Evolutionary conservation across 768 basidiomycete genomes (phyloP).

Genomic region (Lyophyllum shimeji): DNA sequence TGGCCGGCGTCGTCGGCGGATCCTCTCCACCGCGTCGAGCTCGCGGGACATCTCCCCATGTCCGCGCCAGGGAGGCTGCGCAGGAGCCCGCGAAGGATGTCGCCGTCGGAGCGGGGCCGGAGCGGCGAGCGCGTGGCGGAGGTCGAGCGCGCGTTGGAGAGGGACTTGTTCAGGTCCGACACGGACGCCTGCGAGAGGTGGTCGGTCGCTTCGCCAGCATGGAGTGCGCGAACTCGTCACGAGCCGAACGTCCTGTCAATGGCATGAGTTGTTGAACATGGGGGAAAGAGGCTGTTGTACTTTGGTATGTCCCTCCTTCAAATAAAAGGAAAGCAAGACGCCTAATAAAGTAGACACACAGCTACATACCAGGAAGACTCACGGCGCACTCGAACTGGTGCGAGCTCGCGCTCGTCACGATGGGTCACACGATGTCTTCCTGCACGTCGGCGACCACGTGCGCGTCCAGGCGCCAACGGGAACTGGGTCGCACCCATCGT

Average conservation of each 20-base stretch:
- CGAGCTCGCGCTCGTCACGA: conserved; percentile 72
- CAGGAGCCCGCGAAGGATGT: conserved; percentile 59
- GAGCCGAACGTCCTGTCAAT: conserved; percentile 76
- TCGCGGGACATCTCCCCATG: conserved; percentile 70
- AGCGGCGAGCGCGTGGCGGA: conserved; percentile 28
- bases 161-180: conserved; percentile 77
- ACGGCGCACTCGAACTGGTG: conserved; percentile 90
- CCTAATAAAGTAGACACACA: too few species aligned
- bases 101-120: conserved; percentile 32
- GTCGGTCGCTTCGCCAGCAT: conserved; percentile 44
- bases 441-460: conserved; percentile 83
- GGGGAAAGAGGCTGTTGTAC: conserved; percentile 54
- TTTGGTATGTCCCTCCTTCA: conserved; percentile 41
- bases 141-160: conserved; percentile 67
- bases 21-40: conserved; percentile 70
- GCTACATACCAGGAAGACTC: conserved; percentile 82
- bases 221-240: conserved; percentile 78
- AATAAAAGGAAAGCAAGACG: too few species aligned
- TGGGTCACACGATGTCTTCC: conserved; percentile 81
- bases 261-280: neutral
- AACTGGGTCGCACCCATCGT: conserved; percentile 78
- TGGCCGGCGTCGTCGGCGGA: conserved; percentile 43
- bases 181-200: conserved; percentile 67
- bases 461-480: conserved; percentile 75
- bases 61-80: conserved; percentile 61